A percentile compares a stretch with the other conserved stretches of the same genome.
Evolutionary conservation across 257 asterid species (phyloP).

Genomic region (Salvia splendens): DNA sequence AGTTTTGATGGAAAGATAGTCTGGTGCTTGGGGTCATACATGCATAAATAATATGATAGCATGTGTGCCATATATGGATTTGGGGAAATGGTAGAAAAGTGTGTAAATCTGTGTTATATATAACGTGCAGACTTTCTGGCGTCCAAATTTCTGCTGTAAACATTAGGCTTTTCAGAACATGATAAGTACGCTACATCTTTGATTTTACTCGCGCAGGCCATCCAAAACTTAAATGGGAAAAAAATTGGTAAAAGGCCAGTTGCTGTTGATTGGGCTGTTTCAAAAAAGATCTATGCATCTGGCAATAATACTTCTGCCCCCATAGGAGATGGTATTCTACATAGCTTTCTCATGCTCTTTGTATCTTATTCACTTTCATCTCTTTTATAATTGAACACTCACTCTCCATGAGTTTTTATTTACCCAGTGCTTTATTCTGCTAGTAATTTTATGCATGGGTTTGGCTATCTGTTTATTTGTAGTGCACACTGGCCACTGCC

Average conservation of each 20-base stretch:
- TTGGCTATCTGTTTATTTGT: constrained; percentile 2
- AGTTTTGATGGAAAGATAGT: constrained; percentile 7
- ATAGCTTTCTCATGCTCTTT: constrained; percentile 22
- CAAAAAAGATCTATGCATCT: constrained; percentile 67
- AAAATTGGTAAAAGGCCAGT: constrained; percentile 66
- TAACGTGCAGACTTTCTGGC: constrained; percentile 2
- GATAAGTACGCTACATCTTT: not conserved
- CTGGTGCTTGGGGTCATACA: not conserved
- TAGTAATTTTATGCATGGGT: not conserved
- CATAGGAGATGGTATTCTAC: constrained; percentile 53
- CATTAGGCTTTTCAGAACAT: not conserved
- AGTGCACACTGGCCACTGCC: not conserved
- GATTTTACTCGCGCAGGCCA: constrained; percentile 51
- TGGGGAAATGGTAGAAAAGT: constrained; percentile 1
- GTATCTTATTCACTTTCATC: not conserved
- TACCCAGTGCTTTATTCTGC: not conserved
- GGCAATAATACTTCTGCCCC: constrained; percentile 52
- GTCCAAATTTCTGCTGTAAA: not conserved
- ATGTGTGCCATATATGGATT: constrained; percentile 2
- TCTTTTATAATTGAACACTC: not conserved
- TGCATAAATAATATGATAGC: not conserved
- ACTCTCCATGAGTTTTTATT: not conserved
- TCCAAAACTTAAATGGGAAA: constrained; percentile 76
- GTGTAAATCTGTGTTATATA: not conserved
- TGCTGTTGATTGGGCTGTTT: constrained; percentile 96